Percentiles rank a stretch among this genome's conserved stretches.
Evolutionary conservation across 2,329 filamentous ascomycete genomes (phyloP).

Genomic region (Dissoconium aciculare): DNA sequence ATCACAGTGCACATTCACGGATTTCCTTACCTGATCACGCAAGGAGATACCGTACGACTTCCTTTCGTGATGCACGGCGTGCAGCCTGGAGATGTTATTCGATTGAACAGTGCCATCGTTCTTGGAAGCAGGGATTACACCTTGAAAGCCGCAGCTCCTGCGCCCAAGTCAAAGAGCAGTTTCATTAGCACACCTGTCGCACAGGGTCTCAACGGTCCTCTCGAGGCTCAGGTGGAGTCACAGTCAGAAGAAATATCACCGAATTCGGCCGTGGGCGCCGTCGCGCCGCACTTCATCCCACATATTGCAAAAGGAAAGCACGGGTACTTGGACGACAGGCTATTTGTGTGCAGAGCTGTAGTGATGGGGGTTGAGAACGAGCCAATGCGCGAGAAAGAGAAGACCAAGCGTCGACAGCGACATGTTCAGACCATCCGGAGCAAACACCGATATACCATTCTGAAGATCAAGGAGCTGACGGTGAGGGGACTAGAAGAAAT

Average conservation of each 20-base stretch:
- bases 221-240: not conserved
- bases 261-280: conserved; percentile 16
- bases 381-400: conserved; percentile 41
- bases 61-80: conserved; percentile 37
- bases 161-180: conserved; percentile 18
- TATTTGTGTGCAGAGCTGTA: conserved; percentile 73
- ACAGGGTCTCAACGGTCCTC: not conserved
- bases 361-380: conserved; percentile 72
- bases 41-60: conserved; percentile 34
- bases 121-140: conserved; percentile 85
- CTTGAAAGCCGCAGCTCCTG: conserved; percentile 55
- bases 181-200: conserved; percentile 8
- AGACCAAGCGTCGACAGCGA: conserved; percentile 50
- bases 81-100: conserved; percentile 65
- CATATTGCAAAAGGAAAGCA: conserved; percentile 25
- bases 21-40: conserved; percentile 62
- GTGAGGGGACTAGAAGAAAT: conserved; percentile 45
- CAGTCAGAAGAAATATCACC: no score
- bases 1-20: conserved; percentile 67
- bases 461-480: conserved; percentile 70
- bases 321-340: conserved; percentile 57
- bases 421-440: conserved; percentile 62
- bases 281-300: conserved; percentile 26
- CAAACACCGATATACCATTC: conserved; percentile 79
- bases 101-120: conserved; percentile 68